Conservation (phyloP, 1,284 basidiomycete genomes). For the Neotropicomus parvogracilis region DNA sequence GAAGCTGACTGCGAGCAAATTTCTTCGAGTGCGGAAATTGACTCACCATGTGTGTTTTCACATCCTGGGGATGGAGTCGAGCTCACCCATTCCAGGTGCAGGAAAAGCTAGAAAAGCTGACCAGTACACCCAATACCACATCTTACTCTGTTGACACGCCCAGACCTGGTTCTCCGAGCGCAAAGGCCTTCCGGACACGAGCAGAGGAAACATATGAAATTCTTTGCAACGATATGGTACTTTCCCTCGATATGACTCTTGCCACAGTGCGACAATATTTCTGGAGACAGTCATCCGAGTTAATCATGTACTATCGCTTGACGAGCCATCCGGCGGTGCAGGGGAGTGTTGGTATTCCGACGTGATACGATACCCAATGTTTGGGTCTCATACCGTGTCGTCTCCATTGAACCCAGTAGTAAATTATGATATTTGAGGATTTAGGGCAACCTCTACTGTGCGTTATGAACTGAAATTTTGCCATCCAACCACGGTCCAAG, state of each 20-base stretch:
- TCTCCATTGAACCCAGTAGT: constrained; percentile 3
- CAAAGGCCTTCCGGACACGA: constrained; percentile 27
- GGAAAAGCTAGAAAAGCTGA: constrained; percentile 77
- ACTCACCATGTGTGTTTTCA: constrained; percentile 65
- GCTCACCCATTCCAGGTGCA: constrained; percentile 54
- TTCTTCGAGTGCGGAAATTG: constrained; percentile 83
- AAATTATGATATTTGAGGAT: constrained; percentile 28
- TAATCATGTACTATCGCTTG: constrained; percentile 78
- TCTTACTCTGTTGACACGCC: constrained; percentile 39
- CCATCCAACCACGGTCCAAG: background rate
- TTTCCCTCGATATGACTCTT: constrained; percentile 84
- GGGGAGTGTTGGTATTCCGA: constrained; percentile 7
- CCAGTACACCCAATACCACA: constrained; percentile 17
- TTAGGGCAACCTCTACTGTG: background rate
- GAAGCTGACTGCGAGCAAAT: constrained; percentile 84
- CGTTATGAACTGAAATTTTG: too few relatives aligned
- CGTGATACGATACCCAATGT: constrained; percentile 1
- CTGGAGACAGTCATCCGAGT: constrained; percentile 78
- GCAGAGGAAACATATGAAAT: constrained; percentile 86
- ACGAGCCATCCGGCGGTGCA: constrained; percentile 31
- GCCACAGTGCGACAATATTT: constrained; percentile 85
- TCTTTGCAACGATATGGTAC: constrained; percentile 75
- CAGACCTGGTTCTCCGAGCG: constrained; percentile 27
- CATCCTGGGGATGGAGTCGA: background rate
- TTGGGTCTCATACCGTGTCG: constrained; percentile 5